Percentiles rank a stretch among this genome's conserved stretches.
Evolutionary conservation across 768 basidiomycete species (phyloP).

Genomic region (Termitomyces sp.): DNA sequence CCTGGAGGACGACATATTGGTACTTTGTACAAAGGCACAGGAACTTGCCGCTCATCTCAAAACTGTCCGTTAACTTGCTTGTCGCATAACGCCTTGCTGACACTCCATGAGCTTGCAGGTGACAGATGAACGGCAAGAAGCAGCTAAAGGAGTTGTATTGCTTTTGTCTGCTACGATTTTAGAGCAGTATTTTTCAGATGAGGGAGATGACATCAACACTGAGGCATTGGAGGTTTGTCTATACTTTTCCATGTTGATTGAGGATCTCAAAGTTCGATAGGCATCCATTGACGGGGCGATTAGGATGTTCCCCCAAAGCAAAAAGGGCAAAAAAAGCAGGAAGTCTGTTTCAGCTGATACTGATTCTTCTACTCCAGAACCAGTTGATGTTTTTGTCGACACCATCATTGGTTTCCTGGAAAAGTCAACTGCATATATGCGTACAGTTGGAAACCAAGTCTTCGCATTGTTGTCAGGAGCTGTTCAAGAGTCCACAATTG

Average conservation of each 20-base stretch:
- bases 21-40: constrained; percentile 38
- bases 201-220: constrained; percentile 42
- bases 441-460: constrained; percentile 72
- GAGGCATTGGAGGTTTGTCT: constrained; percentile 57
- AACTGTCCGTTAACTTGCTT: constrained; percentile 27
- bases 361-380: constrained; percentile 40
- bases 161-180: constrained; percentile 67
- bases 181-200: constrained; percentile 63
- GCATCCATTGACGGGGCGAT: constrained; percentile 53
- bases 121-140: constrained; percentile 41
- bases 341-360: constrained; percentile 25
- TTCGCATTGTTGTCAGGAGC: constrained; percentile 69
- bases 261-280: constrained; percentile 27
- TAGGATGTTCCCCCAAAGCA: constrained; percentile 41
- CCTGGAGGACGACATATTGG: constrained; percentile 48
- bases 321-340: constrained; percentile 34
- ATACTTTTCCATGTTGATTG: background rate
- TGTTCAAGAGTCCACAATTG: constrained; percentile 64
- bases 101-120: background rate
- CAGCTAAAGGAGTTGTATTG: constrained; percentile 64
- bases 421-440: constrained; percentile 72
- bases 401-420: constrained; percentile 88
- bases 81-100: background rate
- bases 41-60: constrained; percentile 35
- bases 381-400: constrained; percentile 84